A percentile compares a stretch with the other conserved stretches of the same genome.
Conservation (phyloP, 2,329 filamentous ascomycete species). For the Aspergillus sp. region DNA sequence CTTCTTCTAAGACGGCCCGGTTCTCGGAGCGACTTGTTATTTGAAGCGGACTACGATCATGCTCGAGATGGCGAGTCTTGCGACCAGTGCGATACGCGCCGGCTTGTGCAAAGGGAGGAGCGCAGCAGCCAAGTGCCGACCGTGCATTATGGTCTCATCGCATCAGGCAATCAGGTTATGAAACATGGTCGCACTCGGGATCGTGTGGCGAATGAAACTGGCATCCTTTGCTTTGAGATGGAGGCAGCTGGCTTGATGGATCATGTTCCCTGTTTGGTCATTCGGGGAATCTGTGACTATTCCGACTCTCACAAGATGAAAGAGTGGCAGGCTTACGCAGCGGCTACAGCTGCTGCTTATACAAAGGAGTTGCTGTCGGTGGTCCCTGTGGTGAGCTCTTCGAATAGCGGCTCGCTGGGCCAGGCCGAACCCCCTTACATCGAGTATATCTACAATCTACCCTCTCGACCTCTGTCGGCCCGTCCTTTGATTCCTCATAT, state of each 20-base stretch:
- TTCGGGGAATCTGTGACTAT: slow-evolving; percentile 10
- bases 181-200: neutral
- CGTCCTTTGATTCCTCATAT: neutral
- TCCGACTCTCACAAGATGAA: slow-evolving; percentile 2
- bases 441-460: neutral
- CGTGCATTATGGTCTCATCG: slow-evolving; percentile 4
- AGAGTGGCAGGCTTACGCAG: slow-evolving; percentile 6
- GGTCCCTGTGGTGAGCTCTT: neutral
- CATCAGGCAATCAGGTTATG: slow-evolving; percentile 1
- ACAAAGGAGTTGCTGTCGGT: slow-evolving; percentile 5
- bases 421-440: neutral
- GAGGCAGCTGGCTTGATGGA: slow-evolving; percentile 12
- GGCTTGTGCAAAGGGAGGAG: neutral
- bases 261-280: slow-evolving; percentile 6
- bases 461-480: neutral
- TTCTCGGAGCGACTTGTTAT: neutral
- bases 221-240: slow-evolving; percentile 9
- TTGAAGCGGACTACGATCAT: neutral
- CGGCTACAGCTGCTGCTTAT: slow-evolving; percentile 5
- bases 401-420: neutral
- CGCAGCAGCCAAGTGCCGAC: neutral
- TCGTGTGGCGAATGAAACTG: neutral
- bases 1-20: neutral
- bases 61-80: neutral
- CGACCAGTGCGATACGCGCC: neutral